Evolutionary conservation across 352 stramenopile genomes (phyloP).

Genomic region (Pythium biforme): DNA sequence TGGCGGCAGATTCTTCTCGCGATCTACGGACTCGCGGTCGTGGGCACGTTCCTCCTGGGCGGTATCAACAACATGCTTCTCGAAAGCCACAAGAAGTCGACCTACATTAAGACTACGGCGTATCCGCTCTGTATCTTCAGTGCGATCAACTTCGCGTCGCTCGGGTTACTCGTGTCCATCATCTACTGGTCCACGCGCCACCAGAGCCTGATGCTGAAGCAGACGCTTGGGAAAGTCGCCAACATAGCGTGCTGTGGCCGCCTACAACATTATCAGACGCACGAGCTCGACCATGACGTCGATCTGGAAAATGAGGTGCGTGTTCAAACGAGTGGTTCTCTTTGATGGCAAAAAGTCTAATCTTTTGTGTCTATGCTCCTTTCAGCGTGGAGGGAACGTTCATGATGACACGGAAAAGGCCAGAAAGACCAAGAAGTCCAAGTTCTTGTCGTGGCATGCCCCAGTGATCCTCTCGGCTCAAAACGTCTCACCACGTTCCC

Average conservation of each 20-base stretch:
- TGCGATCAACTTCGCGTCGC: slow-evolving; percentile 35
- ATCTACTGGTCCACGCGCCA: slow-evolving; percentile 35
- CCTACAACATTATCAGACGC: background rate
- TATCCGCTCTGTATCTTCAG: slow-evolving; percentile 35
- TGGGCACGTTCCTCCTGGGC: slow-evolving; percentile 29
- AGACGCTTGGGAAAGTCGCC: slow-evolving; percentile 2
- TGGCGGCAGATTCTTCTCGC: slow-evolving; percentile 30
- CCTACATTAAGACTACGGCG: slow-evolving; percentile 32
- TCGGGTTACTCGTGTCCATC: slow-evolving; percentile 32
- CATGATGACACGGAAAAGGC: background rate
- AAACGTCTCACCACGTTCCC: slow-evolving; percentile 20
- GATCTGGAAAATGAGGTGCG: slow-evolving; percentile 8
- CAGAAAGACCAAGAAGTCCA: slow-evolving; percentile 6
- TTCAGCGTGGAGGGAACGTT: background rate
- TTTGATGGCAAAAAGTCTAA: background rate
- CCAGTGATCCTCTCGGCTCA: slow-evolving; percentile 14
- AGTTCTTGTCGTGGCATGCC: slow-evolving; percentile 6
- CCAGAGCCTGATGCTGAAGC: slow-evolving; percentile 5
- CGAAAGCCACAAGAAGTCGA: slow-evolving; percentile 23
- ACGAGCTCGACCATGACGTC: background rate
- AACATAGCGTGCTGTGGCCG: slow-evolving; percentile 13
- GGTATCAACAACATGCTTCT: slow-evolving; percentile 33
- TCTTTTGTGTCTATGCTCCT: background rate
- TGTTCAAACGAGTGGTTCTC: background rate
- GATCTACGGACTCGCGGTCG: slow-evolving; percentile 22